Base-by-base conservation (phyloP, 1,284 basidiomycete species). In the Somion occarium region DNA sequence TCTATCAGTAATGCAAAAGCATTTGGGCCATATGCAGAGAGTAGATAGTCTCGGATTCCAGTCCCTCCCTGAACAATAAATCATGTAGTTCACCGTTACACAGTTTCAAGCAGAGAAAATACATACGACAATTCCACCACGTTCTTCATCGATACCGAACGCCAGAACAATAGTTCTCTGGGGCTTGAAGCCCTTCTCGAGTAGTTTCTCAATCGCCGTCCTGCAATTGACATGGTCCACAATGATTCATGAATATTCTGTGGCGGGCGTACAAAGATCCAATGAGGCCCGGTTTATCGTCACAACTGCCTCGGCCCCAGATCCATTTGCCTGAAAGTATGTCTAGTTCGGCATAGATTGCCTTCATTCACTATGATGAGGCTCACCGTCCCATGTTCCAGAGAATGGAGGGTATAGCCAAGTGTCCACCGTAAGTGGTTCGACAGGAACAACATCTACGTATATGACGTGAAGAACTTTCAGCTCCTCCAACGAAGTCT, bases 131-230 rank as follows among this genome's bases (percentile, higher is more conserved):
- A 65, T 61, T 2, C 83, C 82, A 18, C 73, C 68, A 1, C 72
- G 64, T 64, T 90, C 87, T 59, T 89, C 88, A 59, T 89, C 86
- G 48, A 80, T 80, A 9, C 88, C 88, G 48, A 79, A 82, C 1
- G 79, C 78, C 38, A 86, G 66, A n/a, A 89, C 70, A 38, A 89
- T 69, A 0, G 74, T 75, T 3, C 82, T 73, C 18, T 64, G 62
- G 0, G 81, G 83, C 19, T 68, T 52, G 56, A 81, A 84, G 20
- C 70, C 76, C 15, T 64, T 64, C 48, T 73, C 67, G 12, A 85
- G 59, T 1, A 85, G 67, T 0, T 72, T 67, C 55, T 84, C 79
- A 3, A 85, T 59, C 0, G 78, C 70, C 2, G 69, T 71, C 46
- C 80, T 82, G 53, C 12, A 47, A 37, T 18, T 38, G 42, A 11